These are phyloP conservation scores for Coemansia sp. DNA, from an alignment of 192 early-diverging fungal genomes.

Conservation along the genomic window DNA sequence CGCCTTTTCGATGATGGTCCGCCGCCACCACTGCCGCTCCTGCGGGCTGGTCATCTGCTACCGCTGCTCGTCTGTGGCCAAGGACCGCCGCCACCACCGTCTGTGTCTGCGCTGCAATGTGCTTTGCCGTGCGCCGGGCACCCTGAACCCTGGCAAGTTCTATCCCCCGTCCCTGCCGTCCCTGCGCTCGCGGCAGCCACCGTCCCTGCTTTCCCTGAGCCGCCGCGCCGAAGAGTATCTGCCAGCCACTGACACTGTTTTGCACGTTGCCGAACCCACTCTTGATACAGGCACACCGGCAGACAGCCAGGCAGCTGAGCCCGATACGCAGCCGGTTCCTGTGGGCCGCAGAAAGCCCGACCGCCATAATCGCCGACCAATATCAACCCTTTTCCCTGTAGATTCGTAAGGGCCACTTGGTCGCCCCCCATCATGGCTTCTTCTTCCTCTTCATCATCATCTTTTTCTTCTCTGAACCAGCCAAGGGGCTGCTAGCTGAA, in stretches of 20 bases:
- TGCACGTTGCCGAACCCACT: conserved; percentile 9
- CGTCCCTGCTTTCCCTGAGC: conserved; percentile 24
- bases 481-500: background rate
- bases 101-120: conserved; percentile 28
- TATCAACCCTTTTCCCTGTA: conserved; percentile 23
- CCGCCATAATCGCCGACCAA: conserved; percentile 30
- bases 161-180: no score
- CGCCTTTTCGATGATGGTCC: conserved; percentile 50
- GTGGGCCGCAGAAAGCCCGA: conserved; percentile 6
- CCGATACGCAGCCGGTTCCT: background rate
- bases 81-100: conserved; percentile 7
- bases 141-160: background rate
- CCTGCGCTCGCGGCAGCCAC: conserved; percentile 12
- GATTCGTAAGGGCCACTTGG: no score
- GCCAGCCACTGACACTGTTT: conserved; percentile 12
- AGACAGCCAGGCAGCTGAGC: background rate
- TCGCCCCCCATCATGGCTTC: no score
- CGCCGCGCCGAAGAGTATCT: conserved; percentile 27
- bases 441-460: no score
- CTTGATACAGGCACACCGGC: background rate
- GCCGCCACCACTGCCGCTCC: conserved; percentile 45
- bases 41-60: conserved; percentile 51
- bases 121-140: background rate
- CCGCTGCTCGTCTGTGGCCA: conserved; percentile 33
- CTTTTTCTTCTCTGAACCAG: no score